Evolutionary conservation across 345 rosid species (phyloP).

Genomic region (Aethionema arabicum): DNA sequence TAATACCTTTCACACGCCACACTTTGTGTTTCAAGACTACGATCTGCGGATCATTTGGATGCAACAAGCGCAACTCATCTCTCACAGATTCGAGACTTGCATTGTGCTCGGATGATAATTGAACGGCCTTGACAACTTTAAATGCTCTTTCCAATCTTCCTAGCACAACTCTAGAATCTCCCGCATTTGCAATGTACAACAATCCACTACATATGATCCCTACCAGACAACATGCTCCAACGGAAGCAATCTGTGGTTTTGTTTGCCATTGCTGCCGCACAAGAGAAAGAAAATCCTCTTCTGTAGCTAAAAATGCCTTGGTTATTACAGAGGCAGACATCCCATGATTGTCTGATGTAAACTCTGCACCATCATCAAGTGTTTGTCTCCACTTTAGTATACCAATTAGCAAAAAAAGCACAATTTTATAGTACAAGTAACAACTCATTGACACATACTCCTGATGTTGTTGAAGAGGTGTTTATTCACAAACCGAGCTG

Average conservation of each 20-base stretch:
- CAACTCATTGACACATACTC: conserved; percentile 17
- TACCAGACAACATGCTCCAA: conserved; percentile 60
- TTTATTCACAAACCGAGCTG: conserved; percentile 38
- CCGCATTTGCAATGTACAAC: conserved; percentile 56
- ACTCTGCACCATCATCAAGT: conserved; percentile 64
- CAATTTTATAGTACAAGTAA: background rate
- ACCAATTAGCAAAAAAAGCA: background rate
- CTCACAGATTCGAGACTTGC: conserved; percentile 60
- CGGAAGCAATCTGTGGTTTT: conserved; percentile 61
- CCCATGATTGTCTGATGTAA: conserved; percentile 69
- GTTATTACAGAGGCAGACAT: conserved; percentile 71
- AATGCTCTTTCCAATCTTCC: conserved; percentile 45
- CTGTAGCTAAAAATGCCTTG: conserved; percentile 40
- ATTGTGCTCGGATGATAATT: conserved; percentile 53
- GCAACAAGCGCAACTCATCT: conserved; percentile 51
- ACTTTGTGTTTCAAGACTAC: conserved; percentile 57
- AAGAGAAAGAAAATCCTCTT: conserved; percentile 40
- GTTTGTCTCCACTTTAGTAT: conserved; percentile 40
- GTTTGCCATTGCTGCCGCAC: conserved; percentile 41
- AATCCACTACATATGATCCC: conserved; percentile 52
- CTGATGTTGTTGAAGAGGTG: conserved; percentile 36
- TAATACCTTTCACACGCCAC: conserved; percentile 64
- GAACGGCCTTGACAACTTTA: conserved; percentile 50
- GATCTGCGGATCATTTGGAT: conserved; percentile 60
- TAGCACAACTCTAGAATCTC: conserved; percentile 58